Evolutionary conservation across 345 rosid species (phyloP).

Genomic region (Bruguiera sexangula): DNA sequence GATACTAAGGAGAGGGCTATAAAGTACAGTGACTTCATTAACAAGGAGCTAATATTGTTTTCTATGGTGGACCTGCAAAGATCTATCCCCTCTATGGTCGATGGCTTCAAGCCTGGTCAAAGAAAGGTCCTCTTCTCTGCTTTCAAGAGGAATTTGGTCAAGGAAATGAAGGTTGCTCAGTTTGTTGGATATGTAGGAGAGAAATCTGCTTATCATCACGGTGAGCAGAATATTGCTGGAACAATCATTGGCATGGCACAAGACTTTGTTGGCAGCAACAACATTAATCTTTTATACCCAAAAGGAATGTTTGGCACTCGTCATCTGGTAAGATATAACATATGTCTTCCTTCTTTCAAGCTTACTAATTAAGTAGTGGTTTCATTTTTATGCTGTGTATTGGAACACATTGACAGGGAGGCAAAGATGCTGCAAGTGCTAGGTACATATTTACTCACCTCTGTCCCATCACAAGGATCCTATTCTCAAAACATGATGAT

Average conservation of each 20-base stretch:
- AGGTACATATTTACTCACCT: constrained; percentile 78
- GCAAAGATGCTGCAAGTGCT: constrained; percentile 94
- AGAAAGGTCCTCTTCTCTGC: constrained; percentile 87
- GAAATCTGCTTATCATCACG: constrained; percentile 94
- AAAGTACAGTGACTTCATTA: constrained; percentile 83
- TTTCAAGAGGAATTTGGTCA: constrained; percentile 77
- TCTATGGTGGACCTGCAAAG: constrained; percentile 98
- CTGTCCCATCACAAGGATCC: constrained; percentile 63
- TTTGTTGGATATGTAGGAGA: constrained; percentile 85
- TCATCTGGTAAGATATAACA: constrained; percentile 35
- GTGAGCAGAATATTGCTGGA: constrained; percentile 83
- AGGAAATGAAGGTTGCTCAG: constrained; percentile 76
- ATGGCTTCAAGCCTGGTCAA: constrained; percentile 96
- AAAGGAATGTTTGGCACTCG: constrained; percentile 92
- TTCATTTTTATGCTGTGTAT: constrained; percentile 3
- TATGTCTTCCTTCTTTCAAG: neutral
- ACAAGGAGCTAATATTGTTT: constrained; percentile 92
- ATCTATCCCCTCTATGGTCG: constrained; percentile 95
- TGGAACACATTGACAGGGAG: constrained; percentile 55
- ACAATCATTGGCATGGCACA: constrained; percentile 96
- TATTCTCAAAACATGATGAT: constrained; percentile 91
- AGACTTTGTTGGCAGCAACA: constrained; percentile 92
- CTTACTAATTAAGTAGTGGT: constrained; percentile 4
- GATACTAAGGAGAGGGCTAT: constrained; percentile 62
- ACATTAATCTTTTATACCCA: constrained; percentile 81